Conservation (phyloP, 495 filamentous ascomycete species). For the Xylaria telfairii region DNA sequence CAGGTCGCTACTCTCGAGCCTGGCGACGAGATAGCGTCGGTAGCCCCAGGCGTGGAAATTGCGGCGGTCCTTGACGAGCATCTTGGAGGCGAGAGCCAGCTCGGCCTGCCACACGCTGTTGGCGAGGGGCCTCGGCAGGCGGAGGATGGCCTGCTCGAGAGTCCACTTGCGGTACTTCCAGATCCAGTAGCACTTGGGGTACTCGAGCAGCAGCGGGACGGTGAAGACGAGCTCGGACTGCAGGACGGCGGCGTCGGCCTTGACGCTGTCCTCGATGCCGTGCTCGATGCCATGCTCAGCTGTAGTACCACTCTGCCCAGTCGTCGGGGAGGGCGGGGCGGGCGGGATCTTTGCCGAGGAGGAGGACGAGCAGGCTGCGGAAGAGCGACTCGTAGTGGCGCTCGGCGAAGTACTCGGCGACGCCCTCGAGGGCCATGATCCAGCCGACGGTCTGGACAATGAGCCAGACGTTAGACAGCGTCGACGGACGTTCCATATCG, state of each 20-base stretch:
- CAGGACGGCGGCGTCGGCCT: slow-evolving; percentile 48
- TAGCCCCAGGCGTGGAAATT: slow-evolving; percentile 99
- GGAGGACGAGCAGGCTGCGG: slow-evolving; percentile 53
- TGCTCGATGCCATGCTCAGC: no score
- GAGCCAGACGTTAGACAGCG: slow-evolving; percentile 64
- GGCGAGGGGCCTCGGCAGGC: slow-evolving; percentile 61
- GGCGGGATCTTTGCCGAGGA: slow-evolving; percentile 56
- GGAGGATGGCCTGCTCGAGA: slow-evolving; percentile 69
- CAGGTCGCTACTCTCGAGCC: slow-evolving; percentile 65
- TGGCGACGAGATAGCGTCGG: slow-evolving; percentile 72
- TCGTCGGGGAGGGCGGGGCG: slow-evolving; percentile 53
- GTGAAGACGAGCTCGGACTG: slow-evolving; percentile 76
- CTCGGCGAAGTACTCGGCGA: slow-evolving; percentile 63
- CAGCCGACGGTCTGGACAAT: slow-evolving; percentile 57
- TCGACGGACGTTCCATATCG: slow-evolving; percentile 95
- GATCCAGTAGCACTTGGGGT: slow-evolving; percentile 99
- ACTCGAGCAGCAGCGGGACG: slow-evolving; percentile 79
- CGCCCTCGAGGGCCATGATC: slow-evolving; percentile 58
- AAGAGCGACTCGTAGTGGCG: slow-evolving; percentile 58
- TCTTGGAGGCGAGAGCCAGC: slow-evolving; percentile 78
- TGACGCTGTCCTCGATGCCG: not conserved
- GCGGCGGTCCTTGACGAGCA: slow-evolving; percentile 82
- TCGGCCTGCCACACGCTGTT: slow-evolving; percentile 81
- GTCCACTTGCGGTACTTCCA: slow-evolving; percentile 98
- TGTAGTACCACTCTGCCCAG: slow-evolving; percentile 64